Evolutionary conservation across 148 eudicot species (phyloP), one percentile per base, ranked within the genome.

Genomic region (Salicornia ramosissima): DNA sequence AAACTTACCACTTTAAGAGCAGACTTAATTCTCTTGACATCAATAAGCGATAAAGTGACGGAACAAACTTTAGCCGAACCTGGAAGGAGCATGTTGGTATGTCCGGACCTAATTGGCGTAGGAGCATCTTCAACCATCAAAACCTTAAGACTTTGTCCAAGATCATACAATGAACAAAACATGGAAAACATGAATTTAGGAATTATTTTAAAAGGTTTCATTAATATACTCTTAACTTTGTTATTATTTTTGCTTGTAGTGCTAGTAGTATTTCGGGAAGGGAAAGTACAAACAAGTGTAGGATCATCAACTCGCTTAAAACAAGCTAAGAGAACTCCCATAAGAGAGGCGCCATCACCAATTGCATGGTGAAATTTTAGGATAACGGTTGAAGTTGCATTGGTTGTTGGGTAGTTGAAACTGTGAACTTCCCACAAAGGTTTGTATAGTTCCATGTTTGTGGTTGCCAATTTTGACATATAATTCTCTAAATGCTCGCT

Each of bases 1-100:
- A 2, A 61, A n/a, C n/a, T 62, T 83, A 83, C 86, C 86, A 83
- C 83, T 31, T 71, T 36, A 55, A 83, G 80, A 24, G 30, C 60
- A 29, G 60, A 29, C 60, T 77, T 83, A 12, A 83, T 78, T 46
- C 67, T 60, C 59, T 70, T 80, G 68, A 83, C 68, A 4, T 26
- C 66, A 33, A 68, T 81, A 22, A 83, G 67, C 52, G 75, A 55
- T 40, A 80, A 77, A 16, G 75, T 22, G 28, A 73, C 52, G 0
- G 79, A 77, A 10, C 57, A 60, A 2, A 78, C 46, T 34, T 19
- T 66, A 65, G 47, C 7, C 4, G 34, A 6, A 77, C 68, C 13
- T 34, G 70, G 19, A 72, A 67, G 31, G 29, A 1, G 1, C 55
- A 64, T 11, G 29, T 73, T 67, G 6, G 36, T 54, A 21, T 29